Percentiles rank a stretch among this genome's conserved stretches.
These are phyloP conservation scores for Cladophialophora yegresii DNA, from an alignment of 2,329 filamentous ascomycete genomes.

Conservation along the genomic window DNA sequence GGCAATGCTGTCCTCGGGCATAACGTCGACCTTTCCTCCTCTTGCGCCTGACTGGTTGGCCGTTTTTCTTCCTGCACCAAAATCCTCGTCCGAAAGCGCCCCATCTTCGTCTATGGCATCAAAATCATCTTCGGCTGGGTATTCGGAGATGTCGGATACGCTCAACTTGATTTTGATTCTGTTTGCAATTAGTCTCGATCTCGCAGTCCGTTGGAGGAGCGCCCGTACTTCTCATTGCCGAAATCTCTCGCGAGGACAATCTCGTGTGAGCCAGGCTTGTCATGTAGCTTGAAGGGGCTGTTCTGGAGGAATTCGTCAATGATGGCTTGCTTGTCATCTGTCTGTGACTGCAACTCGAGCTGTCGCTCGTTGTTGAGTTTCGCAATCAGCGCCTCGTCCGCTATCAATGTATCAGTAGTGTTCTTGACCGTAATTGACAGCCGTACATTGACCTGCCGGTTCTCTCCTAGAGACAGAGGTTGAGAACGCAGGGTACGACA, in stretches of 20 bases:
- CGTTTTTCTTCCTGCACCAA: conserved; percentile 59
- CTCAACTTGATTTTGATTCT: conserved; percentile 81
- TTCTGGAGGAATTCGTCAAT: conserved; percentile 88
- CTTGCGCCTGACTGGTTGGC: conserved; percentile 57
- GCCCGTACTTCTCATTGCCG: conserved; percentile 79
- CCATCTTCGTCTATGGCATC: conserved; percentile 50
- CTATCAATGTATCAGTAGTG: conserved; percentile 41
- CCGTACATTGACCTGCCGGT: conserved; percentile 51
- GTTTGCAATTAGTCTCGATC: conserved; percentile 34
- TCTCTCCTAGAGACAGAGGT: conserved; percentile 48
- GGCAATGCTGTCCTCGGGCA: conserved; percentile 59
- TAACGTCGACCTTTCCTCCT: conserved; percentile 56
- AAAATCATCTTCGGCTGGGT: conserved; percentile 61
- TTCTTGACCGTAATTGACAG: neutral
- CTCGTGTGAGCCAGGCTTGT: conserved; percentile 81
- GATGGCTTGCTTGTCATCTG: conserved; percentile 69
- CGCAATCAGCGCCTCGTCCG: conserved; percentile 76
- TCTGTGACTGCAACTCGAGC: conserved; percentile 80
- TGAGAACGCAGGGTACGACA: conserved; percentile 51
- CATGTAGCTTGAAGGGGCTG: conserved; percentile 76
- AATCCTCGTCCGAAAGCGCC: conserved; percentile 62
- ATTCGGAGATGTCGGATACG: conserved; percentile 75
- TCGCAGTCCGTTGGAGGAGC: neutral
- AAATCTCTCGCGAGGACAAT: conserved; percentile 80
- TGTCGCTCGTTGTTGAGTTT: conserved; percentile 84